A percentile compares a stretch with the other conserved stretches of the same genome.
Evolutionary conservation across 1,139 yeast genomes (phyloP).

Genomic region (Hemisphaericaspora subhashii): DNA sequence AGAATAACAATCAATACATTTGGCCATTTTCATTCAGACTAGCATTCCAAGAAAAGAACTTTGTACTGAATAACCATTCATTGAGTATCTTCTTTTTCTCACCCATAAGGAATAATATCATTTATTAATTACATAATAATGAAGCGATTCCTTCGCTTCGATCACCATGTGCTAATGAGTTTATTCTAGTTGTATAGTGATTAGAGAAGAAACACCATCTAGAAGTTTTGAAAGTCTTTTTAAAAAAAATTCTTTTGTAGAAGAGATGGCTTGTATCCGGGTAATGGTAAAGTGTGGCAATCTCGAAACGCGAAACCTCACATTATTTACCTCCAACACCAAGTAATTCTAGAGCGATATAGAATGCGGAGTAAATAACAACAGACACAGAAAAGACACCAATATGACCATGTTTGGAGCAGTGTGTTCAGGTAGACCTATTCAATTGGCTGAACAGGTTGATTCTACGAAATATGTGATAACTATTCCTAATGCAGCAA

Average conservation of each 20-base stretch:
- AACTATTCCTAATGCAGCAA: slow-evolving; percentile 58
- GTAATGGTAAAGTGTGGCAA: too few species aligned
- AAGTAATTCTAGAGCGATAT: too few species aligned
- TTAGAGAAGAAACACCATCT: background rate
- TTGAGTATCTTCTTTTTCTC: slow-evolving; percentile 23
- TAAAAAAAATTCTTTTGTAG: background rate
- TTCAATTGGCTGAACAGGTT: slow-evolving; percentile 59
- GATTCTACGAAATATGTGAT: slow-evolving; percentile 66
- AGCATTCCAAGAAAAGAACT: slow-evolving; percentile 4
- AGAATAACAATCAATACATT: slow-evolving; percentile 45
- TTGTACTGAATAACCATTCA: slow-evolving; percentile 11
- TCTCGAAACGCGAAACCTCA: too few species aligned
- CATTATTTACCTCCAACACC: too few species aligned
- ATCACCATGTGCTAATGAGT: slow-evolving; percentile 1
- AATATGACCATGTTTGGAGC: slow-evolving; percentile 41
- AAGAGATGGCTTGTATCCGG: background rate
- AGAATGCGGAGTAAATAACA: too few species aligned
- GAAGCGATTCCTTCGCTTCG: slow-evolving; percentile 4
- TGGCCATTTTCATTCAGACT: slow-evolving; percentile 11
- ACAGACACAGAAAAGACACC: background rate
- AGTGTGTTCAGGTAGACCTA: slow-evolving; percentile 57
- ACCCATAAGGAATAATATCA: slow-evolving; percentile 15
- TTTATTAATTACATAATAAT: slow-evolving; percentile 1
- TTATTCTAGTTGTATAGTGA: background rate
- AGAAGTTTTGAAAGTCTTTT: background rate